These are phyloP conservation scores for Metschnikowia borealis DNA, from an alignment of 805 yeast species.

Conservation along the genomic window DNA sequence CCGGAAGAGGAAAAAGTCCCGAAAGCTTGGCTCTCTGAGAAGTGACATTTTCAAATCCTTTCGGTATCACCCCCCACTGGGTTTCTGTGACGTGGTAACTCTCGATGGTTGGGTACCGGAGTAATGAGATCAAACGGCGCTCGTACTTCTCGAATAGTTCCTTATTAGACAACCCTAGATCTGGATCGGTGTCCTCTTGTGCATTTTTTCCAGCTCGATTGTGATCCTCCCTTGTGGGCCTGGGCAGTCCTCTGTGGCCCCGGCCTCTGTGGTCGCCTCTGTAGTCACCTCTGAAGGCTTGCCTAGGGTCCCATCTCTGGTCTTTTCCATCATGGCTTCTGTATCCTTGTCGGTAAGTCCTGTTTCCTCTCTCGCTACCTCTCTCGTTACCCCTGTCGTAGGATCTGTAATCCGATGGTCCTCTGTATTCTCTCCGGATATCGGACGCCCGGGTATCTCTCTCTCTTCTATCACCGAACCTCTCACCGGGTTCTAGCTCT, in stretches of 20 bases:
- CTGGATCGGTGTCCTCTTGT: conserved; percentile 11
- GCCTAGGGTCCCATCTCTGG: conserved; percentile 9
- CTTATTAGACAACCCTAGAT: conserved; percentile 18
- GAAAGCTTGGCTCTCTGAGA: conserved; percentile 75
- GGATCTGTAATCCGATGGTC: background rate
- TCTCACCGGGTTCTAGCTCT: conserved; percentile 1
- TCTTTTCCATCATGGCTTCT: conserved; percentile 18
- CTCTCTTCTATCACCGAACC: conserved; percentile 5
- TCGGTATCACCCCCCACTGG: conserved; percentile 69
- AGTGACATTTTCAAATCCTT: conserved; percentile 68
- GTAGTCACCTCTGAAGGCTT: conserved; percentile 4
- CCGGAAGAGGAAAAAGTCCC: conserved; percentile 72
- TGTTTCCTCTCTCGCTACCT: background rate
- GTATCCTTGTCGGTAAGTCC: conserved; percentile 15
- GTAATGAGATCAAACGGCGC: conserved; percentile 29
- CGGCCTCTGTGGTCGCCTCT: conserved; percentile 2
- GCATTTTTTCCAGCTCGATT: background rate
- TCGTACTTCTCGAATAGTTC: conserved; percentile 22
- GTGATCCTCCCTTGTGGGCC: conserved; percentile 6
- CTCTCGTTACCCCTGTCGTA: background rate
- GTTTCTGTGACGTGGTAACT: conserved; percentile 48
- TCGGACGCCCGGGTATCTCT: conserved; percentile 16
- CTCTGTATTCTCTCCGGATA: conserved; percentile 3
- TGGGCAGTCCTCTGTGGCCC: conserved; percentile 3
- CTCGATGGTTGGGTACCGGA: conserved; percentile 44